Percentiles rank a stretch among this genome's conserved stretches.
Evolutionary conservation across 306 rosid species (phyloP).

Genomic region (Abrus pulchellus): DNA sequence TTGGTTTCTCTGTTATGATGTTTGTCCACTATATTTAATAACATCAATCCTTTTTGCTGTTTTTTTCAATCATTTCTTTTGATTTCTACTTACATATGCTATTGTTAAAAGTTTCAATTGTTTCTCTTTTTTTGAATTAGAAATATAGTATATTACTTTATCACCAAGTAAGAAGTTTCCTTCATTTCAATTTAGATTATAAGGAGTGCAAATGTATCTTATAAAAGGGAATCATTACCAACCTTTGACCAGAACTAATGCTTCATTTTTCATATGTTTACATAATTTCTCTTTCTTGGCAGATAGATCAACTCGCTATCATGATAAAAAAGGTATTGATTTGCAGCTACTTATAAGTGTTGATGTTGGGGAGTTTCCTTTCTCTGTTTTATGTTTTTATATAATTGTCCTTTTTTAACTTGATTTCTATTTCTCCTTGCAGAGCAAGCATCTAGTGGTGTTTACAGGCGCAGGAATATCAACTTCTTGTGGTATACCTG

Average conservation of each 20-base stretch:
- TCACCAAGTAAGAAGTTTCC: conserved; percentile 28
- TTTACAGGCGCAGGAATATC: conserved; percentile 99
- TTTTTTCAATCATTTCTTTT: conserved; percentile 34
- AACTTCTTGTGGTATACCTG: conserved; percentile 98
- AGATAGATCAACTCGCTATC: conserved; percentile 79
- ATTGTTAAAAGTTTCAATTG: conserved; percentile 7
- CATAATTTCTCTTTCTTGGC: conserved; percentile 49
- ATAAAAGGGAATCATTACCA: conserved; percentile 4
- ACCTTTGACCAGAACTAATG: not conserved
- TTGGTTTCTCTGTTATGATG: conserved; percentile 23
- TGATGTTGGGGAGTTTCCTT: conserved; percentile 27
- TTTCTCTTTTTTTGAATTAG: conserved; percentile 34
- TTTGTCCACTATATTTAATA: conserved; percentile 8
- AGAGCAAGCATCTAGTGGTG: conserved; percentile 99
- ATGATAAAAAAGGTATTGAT: conserved; percentile 77
- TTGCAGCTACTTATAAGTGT: conserved; percentile 44
- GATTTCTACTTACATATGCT: conserved; percentile 1
- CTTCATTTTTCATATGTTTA: conserved; percentile 49
- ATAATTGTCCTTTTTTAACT: conserved; percentile 32
- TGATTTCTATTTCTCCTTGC: conserved; percentile 57
- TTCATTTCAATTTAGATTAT: conserved; percentile 9
- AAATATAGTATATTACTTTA: conserved; percentile 21
- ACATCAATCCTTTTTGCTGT: conserved; percentile 16
- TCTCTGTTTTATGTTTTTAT: conserved; percentile 36
- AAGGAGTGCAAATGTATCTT: not conserved